Conservation (phyloP, 2,329 filamentous ascomycete genomes). For the Scopulariopsis brevicaulis region DNA sequence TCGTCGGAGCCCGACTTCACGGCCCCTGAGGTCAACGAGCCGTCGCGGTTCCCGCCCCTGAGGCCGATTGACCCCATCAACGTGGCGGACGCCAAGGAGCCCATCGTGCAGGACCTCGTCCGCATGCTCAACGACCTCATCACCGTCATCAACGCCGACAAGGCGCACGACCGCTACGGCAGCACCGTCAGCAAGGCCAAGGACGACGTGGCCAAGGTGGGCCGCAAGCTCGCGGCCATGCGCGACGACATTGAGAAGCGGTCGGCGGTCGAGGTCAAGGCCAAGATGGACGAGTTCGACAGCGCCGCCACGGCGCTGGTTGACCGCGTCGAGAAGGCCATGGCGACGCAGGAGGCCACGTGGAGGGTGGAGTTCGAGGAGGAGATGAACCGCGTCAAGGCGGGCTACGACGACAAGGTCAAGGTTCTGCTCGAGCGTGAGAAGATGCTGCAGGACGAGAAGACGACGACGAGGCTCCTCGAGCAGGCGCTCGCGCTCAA, state of each 20-base stretch:
- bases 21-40: conserved; percentile 53
- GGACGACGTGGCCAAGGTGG: conserved; percentile 66
- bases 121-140: conserved; percentile 96
- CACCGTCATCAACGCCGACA: conserved; percentile 80
- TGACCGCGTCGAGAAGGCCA: conserved; percentile 71
- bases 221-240: conserved; percentile 63
- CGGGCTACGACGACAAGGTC: conserved; percentile 70
- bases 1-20: conserved; percentile 27
- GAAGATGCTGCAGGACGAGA: conserved; percentile 70
- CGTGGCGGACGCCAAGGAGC: conserved; percentile 67
- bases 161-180: conserved; percentile 65
- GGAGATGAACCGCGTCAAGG: conserved; percentile 70
- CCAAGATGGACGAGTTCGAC: conserved; percentile 71
- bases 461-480: conserved; percentile 71
- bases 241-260: conserved; percentile 58
- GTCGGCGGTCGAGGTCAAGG: conserved; percentile 63
- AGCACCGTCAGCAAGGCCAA: conserved; percentile 78
- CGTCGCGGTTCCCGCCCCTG: conserved; percentile 50
- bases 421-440: conserved; percentile 69
- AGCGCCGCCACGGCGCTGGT: conserved; percentile 80
- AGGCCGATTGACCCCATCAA: conserved; percentile 68
- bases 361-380: conserved; percentile 82
- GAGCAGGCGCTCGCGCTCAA: conserved; percentile 88
- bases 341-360: conserved; percentile 66
- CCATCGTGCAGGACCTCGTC: conserved; percentile 83